Percentiles rank a stretch among this genome's conserved stretches.
Conservation (phyloP, 139 green algal genomes). For the Ulvella scutata region DNA sequence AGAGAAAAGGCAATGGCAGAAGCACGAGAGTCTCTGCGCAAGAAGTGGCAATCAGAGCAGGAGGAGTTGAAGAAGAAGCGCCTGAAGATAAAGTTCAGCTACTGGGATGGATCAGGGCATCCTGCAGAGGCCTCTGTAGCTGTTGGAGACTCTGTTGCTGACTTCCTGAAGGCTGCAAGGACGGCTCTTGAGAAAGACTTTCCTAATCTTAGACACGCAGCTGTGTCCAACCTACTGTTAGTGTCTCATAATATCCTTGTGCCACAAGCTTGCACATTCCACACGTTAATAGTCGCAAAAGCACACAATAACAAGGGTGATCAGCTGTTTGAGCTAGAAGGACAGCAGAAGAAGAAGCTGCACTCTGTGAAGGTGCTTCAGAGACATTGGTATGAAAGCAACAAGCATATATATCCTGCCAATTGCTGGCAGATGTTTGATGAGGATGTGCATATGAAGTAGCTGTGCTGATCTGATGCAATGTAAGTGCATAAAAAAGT, state of each 20-base stretch:
- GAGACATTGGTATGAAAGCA: constrained; percentile 91
- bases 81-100: constrained; percentile 85
- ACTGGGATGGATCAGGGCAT: constrained; percentile 90
- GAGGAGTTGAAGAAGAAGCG: constrained; percentile 64
- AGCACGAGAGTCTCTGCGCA: constrained; percentile 55
- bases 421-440: constrained; percentile 70
- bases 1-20: constrained; percentile 55
- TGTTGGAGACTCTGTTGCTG: constrained; percentile 60
- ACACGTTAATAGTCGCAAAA: constrained; percentile 92
- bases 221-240: constrained; percentile 81
- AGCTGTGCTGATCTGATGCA: background rate
- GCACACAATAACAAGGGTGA: constrained; percentile 67
- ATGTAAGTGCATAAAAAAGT: constrained; percentile 52
- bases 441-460: background rate
- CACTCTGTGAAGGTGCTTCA: constrained; percentile 73
- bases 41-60: constrained; percentile 24
- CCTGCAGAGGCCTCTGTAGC: constrained; percentile 25
- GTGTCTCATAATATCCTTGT: constrained; percentile 94
- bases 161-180: constrained; percentile 71
- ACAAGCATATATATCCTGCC: constrained; percentile 98
- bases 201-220: background rate
- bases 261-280: constrained; percentile 80
- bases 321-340: constrained; percentile 90
- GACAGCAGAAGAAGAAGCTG: constrained; percentile 55
- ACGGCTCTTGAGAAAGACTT: background rate